phyloP scores from a whole-genome alignment of 345 rosid genomes.

The Dipteronia dyeriana region DNA sequence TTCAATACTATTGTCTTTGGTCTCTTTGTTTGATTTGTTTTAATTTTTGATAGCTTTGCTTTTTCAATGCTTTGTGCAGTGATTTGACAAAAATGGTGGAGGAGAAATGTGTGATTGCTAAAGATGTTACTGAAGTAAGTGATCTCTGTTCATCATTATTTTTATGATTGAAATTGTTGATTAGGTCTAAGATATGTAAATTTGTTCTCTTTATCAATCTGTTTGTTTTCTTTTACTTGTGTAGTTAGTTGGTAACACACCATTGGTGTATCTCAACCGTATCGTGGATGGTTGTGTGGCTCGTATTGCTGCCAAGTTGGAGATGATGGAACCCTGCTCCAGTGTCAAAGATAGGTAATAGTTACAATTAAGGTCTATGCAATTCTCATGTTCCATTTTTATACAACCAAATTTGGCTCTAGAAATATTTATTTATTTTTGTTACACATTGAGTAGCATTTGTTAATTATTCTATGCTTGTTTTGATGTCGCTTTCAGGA shows the following conservation, averaged over 20 bases:
- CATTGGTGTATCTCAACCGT: constrained; percentile 78
- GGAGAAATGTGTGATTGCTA: constrained; percentile 45
- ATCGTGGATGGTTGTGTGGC: constrained; percentile 74
- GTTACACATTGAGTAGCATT: neutral
- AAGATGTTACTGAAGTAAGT: constrained; percentile 66
- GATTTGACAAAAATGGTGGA: constrained; percentile 28
- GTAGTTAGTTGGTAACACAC: constrained; percentile 79
- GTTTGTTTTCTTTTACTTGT: constrained; percentile 7
- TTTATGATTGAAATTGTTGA: neutral
- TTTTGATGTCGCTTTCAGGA: constrained; percentile 36
- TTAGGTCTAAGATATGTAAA: neutral
- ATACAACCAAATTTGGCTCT: neutral
- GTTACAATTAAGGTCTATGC: neutral
- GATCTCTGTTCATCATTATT: neutral
- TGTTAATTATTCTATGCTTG: neutral
- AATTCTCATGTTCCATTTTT: neutral
- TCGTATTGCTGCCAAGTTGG: constrained; percentile 79
- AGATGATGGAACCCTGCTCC: constrained; percentile 86
- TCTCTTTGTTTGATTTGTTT: too few relatives aligned
- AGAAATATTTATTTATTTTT: neutral
- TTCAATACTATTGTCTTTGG: too few relatives aligned
- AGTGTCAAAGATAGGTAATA: constrained; percentile 87
- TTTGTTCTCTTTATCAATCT: constrained; percentile 7
- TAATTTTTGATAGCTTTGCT: neutral
- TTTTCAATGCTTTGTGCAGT: constrained; percentile 24